These are phyloP conservation scores for Metschnikowia bowlesiae DNA, from an alignment of 805 yeast species.

Conservation along the genomic window DNA sequence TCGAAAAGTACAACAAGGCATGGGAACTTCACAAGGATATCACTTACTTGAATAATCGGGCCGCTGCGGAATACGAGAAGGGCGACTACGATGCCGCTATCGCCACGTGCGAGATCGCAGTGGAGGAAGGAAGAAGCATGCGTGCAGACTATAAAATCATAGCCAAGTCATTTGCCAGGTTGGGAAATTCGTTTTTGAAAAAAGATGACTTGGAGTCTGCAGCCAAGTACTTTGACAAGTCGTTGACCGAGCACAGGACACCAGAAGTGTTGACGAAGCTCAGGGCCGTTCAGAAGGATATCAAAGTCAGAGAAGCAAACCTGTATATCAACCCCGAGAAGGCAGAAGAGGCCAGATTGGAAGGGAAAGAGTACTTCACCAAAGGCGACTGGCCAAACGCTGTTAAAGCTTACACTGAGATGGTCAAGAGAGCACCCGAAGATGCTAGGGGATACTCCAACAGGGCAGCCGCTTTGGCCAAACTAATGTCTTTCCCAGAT, in stretches of 20 bases:
- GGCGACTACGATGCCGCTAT: slow-evolving; percentile 87
- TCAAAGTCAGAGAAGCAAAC: slow-evolving; percentile 72
- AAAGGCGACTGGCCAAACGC: slow-evolving; percentile 97
- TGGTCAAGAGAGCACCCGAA: slow-evolving; percentile 94
- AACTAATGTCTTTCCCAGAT: slow-evolving; percentile 95
- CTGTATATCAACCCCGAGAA: slow-evolving; percentile 82
- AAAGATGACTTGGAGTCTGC: slow-evolving; percentile 69
- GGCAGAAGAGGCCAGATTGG: slow-evolving; percentile 92
- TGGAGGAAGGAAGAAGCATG: slow-evolving; percentile 82
- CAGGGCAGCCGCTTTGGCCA: slow-evolving; percentile 95
- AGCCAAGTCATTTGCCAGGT: slow-evolving; percentile 90
- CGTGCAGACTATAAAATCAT: slow-evolving; percentile 89
- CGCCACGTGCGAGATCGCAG: slow-evolving; percentile 72
- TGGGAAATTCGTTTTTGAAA: slow-evolving; percentile 80
- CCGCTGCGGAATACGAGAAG: slow-evolving; percentile 97
- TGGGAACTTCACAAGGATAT: slow-evolving; percentile 79
- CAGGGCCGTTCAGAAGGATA: slow-evolving; percentile 80
- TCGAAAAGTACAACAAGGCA: slow-evolving; percentile 78
- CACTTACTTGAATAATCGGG: slow-evolving; percentile 90
- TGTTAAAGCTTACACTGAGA: slow-evolving; percentile 90
- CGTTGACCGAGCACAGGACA: slow-evolving; percentile 95
- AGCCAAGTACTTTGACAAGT: slow-evolving; percentile 74
- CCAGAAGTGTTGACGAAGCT: slow-evolving; percentile 88
- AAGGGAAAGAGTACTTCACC: slow-evolving; percentile 85
- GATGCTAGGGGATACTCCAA: slow-evolving; percentile 97